These are phyloP conservation scores for Camelina neglecta DNA, from an alignment of 345 rosid species.

Conservation along the genomic window DNA sequence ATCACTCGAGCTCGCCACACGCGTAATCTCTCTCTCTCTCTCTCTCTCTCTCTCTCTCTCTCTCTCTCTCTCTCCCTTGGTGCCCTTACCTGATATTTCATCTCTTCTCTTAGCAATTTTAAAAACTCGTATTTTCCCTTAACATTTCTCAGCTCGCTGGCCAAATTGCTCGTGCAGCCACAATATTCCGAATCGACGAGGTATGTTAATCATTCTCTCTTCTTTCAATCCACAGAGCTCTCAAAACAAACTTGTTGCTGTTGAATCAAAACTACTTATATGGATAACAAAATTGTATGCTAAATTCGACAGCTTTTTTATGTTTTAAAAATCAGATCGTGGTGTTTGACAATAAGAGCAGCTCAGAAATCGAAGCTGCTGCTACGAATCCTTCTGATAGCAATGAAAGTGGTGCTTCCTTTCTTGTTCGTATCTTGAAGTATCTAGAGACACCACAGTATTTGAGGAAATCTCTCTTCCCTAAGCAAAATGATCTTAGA, in stretches of 20 bases:
- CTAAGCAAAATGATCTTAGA: slow-evolving; percentile 75
- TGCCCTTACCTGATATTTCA: too few species aligned
- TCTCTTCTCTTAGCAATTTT: too few species aligned
- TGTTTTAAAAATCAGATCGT: slow-evolving; percentile 58
- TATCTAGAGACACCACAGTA: slow-evolving; percentile 96
- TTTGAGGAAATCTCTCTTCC: slow-evolving; percentile 81
- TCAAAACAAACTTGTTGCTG: neutral
- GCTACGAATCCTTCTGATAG: slow-evolving; percentile 47
- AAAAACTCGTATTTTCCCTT: neutral
- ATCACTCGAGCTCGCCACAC: slow-evolving; percentile 91
- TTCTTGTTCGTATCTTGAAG: slow-evolving; percentile 77
- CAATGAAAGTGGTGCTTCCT: slow-evolving; percentile 74
- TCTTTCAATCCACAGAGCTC: neutral
- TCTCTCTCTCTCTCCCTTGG: neutral
- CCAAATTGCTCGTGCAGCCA: slow-evolving; percentile 92
- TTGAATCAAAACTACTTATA: slow-evolving; percentile 6
- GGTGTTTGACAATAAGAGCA: slow-evolving; percentile 72
- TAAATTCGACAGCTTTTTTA: neutral
- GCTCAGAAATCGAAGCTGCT: slow-evolving; percentile 43
- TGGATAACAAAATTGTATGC: neutral
- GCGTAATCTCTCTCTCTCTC: slow-evolving; percentile 51
- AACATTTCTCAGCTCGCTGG: slow-evolving; percentile 69
- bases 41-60: slow-evolving; percentile 21
- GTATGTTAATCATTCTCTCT: slow-evolving; percentile 38
- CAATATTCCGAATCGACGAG: slow-evolving; percentile 91